Base-by-base conservation (phyloP, 306 rosid genomes). In the Begonia peltatifolia region DNA sequence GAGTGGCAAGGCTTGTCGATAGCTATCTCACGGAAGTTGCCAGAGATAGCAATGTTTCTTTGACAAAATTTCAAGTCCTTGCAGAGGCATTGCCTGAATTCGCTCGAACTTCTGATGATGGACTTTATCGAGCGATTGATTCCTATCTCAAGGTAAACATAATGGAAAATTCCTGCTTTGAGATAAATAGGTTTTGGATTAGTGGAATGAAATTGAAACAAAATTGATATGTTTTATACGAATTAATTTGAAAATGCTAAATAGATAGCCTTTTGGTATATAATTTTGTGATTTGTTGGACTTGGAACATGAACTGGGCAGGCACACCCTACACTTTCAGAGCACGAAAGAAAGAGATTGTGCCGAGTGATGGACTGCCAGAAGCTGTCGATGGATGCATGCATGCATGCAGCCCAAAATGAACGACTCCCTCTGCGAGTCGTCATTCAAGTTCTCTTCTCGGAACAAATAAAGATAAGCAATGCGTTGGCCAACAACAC, bases 51-150 rank as follows among this genome's bases (percentile, higher is more conserved):
- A 81, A 75, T 71, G 94, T 92, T 56, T 75, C 99, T 60, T 72
- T 92, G 58, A 92, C 99, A 30, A 92, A 92, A 74, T 92, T 92
- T 75, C 99, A 92, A 71, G 99, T 86, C 1, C 84, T 92, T 47
- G 99, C 96, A 2, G 99, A 92, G 72, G 96, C 99, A 58, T 77
- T 92, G 79, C 99, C 99, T 15, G 99, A 92, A 53, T 79, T 93
- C 49, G 96, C 99, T 55, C 72, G 99, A 73, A 83, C 85, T 61
- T 86, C 93, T 9, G 99, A 92, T 57, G 99, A 92, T 66, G 99
- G 99, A 68, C 96, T 86, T 57, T 92, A 92, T 65, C 79, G 99
- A 71, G 99, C 99, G 6, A 68, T 92, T 44, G 99, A 92, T 72
- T 92, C 94, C 54, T 92, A 92, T 67, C 94, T 92, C 7, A 92